Percentiles rank a stretch among this genome's conserved stretches.
phyloP scores from a whole-genome alignment of 2,329 filamentous ascomycete genomes.

The Aspergillus aculeatinus region DNA sequence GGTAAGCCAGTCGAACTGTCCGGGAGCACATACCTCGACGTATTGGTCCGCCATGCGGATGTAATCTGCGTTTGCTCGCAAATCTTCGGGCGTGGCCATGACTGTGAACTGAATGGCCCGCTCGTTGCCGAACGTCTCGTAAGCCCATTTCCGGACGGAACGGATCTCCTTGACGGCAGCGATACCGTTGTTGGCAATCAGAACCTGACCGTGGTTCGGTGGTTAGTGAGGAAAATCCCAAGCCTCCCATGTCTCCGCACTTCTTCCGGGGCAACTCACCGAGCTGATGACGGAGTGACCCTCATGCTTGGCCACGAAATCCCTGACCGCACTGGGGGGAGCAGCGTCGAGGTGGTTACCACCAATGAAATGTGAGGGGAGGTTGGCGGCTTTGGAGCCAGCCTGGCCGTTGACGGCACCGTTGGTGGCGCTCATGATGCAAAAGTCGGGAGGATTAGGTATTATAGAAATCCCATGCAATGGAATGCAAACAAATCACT shows the following conservation, averaged over 20 bases:
- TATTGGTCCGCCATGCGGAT: conserved; percentile 99
- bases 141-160: conserved; percentile 99
- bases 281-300: conserved; percentile 98
- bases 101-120: conserved; percentile 98
- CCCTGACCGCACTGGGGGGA: conserved; percentile 82
- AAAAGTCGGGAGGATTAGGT: conserved; percentile 24
- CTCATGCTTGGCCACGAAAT: conserved; percentile 85
- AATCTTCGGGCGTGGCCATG: conserved; percentile 98
- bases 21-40: conserved; percentile 66
- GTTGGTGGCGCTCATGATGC: conserved; percentile 42
- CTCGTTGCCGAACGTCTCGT: conserved; percentile 99
- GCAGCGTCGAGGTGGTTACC: conserved; percentile 85
- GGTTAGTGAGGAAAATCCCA: background rate
- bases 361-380: conserved; percentile 94
- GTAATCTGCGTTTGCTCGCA: conserved; percentile 97
- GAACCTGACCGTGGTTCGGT: conserved; percentile 60
- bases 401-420: conserved; percentile 52
- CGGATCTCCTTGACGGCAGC: conserved; percentile 99
- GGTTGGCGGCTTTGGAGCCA: conserved; percentile 71
- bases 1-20: background rate
- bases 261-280: conserved; percentile 58
- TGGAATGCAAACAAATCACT: conserved; percentile 15
- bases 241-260: background rate
- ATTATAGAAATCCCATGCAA: conserved; percentile 28
- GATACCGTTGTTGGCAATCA: conserved; percentile 99